Percentiles rank a stretch among this genome's conserved stretches.
phyloP scores from a whole-genome alignment of 345 rosid genomes.

The Bruguiera parviflora region DNA sequence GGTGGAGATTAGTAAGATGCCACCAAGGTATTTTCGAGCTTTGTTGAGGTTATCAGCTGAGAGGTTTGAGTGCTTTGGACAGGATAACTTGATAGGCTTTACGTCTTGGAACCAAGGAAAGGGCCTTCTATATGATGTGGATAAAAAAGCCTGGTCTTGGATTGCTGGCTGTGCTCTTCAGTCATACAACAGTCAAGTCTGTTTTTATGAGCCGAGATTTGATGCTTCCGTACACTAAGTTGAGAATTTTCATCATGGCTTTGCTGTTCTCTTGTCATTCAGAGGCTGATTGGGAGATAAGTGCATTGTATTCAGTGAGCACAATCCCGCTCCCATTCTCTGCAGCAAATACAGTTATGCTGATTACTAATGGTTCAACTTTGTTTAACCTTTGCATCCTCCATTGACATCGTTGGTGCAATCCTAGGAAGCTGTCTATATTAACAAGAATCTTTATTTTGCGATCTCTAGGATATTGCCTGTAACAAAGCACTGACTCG shows the following conservation, averaged over 20 bases:
- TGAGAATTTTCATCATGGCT: conserved; percentile 3
- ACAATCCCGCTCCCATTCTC: background rate
- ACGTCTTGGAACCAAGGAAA: conserved; percentile 98
- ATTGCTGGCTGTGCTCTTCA: conserved; percentile 93
- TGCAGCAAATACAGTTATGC: background rate
- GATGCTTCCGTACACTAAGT: conserved; percentile 60
- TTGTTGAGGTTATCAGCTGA: conserved; percentile 90
- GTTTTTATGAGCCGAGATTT: conserved; percentile 97
- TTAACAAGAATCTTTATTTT: background rate
- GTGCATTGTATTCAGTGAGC: conserved; percentile 9
- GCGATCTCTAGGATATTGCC: conserved; percentile 1
- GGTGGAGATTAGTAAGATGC: conserved; percentile 97
- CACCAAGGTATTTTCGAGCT: conserved; percentile 80
- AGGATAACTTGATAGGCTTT: conserved; percentile 90
- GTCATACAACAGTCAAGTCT: conserved; percentile 88
- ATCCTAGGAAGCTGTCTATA: conserved; percentile 12
- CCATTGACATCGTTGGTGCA: conserved; percentile 1
- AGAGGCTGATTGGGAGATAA: conserved; percentile 9
- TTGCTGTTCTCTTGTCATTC: background rate
- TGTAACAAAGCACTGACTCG: background rate
- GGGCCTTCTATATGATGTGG: conserved; percentile 84
- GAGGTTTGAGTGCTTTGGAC: conserved; percentile 95
- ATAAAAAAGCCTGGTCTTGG: conserved; percentile 94
- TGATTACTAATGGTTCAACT: conserved; percentile 11
- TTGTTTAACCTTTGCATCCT: background rate